Evolutionary conservation across 2,329 filamentous ascomycete species (phyloP).

Genomic region (Neodidymelliopsis sp.): DNA sequence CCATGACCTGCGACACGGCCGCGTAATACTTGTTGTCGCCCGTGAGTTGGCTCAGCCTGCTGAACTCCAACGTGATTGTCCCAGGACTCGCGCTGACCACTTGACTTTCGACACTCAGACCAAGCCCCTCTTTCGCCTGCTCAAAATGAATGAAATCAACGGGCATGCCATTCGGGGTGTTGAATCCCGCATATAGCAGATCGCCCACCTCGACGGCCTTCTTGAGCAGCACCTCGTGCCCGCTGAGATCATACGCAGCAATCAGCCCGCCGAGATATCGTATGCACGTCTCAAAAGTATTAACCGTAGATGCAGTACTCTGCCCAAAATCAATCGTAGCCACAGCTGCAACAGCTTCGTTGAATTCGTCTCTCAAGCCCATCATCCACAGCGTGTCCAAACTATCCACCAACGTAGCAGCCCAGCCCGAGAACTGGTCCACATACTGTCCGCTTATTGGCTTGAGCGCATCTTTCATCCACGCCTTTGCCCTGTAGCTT

Average conservation of each 20-base stretch:
- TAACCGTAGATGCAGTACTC: constrained; percentile 71
- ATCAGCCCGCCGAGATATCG: constrained; percentile 86
- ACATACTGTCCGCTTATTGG: constrained; percentile 62
- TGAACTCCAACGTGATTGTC: constrained; percentile 87
- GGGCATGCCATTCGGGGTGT: constrained; percentile 93
- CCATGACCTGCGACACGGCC: constrained; percentile 83
- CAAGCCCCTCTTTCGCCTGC: constrained; percentile 36
- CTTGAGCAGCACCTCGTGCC: constrained; percentile 72
- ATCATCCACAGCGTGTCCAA: constrained; percentile 86
- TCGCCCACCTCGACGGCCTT: constrained; percentile 82
- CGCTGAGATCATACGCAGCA: constrained; percentile 85
- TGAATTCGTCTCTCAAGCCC: constrained; percentile 78
- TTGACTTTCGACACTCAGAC: constrained; percentile 68
- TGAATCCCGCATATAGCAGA: constrained; percentile 80
- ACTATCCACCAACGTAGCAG: constrained; percentile 70
- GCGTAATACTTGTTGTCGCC: constrained; percentile 86
- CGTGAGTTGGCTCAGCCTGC: constrained; percentile 84
- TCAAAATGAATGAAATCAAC: constrained; percentile 60
- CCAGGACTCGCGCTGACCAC: constrained; percentile 54
- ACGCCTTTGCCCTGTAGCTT: constrained; percentile 69
- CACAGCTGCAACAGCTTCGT: constrained; percentile 75
- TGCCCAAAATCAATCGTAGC: constrained; percentile 83
- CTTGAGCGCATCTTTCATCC: constrained; percentile 69
- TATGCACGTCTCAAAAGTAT: constrained; percentile 92
- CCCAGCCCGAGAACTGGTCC: constrained; percentile 72